Conservation (phyloP, 2,329 filamentous ascomycete species). For the Fusarium veterinarium region DNA sequence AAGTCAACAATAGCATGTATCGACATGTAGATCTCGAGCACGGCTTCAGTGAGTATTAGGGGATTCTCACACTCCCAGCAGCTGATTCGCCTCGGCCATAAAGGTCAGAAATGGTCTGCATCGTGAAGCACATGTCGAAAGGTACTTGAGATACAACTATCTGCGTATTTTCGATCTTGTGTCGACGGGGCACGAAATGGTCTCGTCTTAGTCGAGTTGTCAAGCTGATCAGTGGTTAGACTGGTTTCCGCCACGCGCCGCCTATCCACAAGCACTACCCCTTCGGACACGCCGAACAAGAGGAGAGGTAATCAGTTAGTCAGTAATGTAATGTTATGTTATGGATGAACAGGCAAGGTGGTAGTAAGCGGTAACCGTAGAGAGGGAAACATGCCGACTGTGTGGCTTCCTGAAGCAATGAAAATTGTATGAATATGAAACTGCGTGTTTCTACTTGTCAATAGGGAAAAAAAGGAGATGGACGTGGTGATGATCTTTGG, state of each 20-base stretch:
- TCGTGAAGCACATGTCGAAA: constrained; percentile 17
- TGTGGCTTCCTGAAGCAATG: constrained; percentile 16
- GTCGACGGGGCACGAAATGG: not conserved
- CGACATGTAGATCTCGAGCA: constrained; percentile 14
- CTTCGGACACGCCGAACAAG: constrained; percentile 34
- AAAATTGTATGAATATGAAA: constrained; percentile 1
- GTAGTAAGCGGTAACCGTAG: constrained; percentile 6
- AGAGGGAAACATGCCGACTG: not conserved
- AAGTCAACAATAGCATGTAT: constrained; percentile 1
- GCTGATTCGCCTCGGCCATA: constrained; percentile 1
- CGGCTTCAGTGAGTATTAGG: not conserved
- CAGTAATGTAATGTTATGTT: not conserved
- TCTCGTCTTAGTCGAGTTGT: constrained; percentile 14
- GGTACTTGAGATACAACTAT: constrained; percentile 5
- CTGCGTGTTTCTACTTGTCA: not conserved
- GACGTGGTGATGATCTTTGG: constrained; percentile 12
- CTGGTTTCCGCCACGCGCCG: constrained; percentile 32
- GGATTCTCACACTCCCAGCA: not conserved
- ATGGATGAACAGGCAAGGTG: not conserved
- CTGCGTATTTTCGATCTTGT: not conserved
- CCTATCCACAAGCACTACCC: constrained; percentile 35
- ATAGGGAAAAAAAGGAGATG: not conserved
- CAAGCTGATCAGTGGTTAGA: constrained; percentile 26
- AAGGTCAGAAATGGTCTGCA: not conserved
- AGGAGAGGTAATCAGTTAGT: constrained; percentile 6